Evolutionary conservation across 805 yeast species (phyloP), one percentile per base, ranked within the genome.

Genomic region (Candida pseudofarinosa): DNA sequence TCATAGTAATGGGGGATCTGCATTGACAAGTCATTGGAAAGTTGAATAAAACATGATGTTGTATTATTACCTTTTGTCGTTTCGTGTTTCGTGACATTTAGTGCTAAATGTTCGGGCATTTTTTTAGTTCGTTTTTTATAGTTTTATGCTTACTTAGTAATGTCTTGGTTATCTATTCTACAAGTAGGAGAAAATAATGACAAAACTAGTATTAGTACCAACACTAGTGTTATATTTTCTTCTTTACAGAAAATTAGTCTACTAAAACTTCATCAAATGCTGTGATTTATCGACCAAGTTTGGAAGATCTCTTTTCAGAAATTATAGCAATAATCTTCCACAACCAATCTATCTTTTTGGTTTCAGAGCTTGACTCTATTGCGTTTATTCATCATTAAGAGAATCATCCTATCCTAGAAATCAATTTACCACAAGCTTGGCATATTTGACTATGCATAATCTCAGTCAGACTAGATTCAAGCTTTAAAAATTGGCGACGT

Each of bases 331-430:
- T 63, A 81, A 86, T 83, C 89, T 80, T 83, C 90, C 77, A 52
- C 56, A 62, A 73, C 59, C 73, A 53, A 66, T 69, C 71, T n/a
- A n/a, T n/a, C n/a, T n/a, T 61, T 52, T 46, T 65, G 63, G 63
- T 72, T 83, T 83, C 87, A 74, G 90, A 83, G 89, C 90, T 83
- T 83, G 90, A 83, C 90, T 83, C 90, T 82, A 82, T 81, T 79
- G 72, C 63, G 68, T 71, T 79, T 65, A 82, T 76, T 83, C 90
- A 83, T 83, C 90, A 83, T 74, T 42, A 51, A 50, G 58, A 48
- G 19, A 26, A 28, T 33, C 19, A 26, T 30, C 16, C 18, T 55
- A 56, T 53, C 32, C 49, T 58, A 23, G 55, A 57, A 48, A 54
- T 40, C n/a, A 4, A 3, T 16, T 19, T 15, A 23, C 19, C 14